A percentile compares a stretch with the other conserved stretches of the same genome.
Conservation (phyloP, 306 rosid species). For the Luffa acutangula region DNA sequence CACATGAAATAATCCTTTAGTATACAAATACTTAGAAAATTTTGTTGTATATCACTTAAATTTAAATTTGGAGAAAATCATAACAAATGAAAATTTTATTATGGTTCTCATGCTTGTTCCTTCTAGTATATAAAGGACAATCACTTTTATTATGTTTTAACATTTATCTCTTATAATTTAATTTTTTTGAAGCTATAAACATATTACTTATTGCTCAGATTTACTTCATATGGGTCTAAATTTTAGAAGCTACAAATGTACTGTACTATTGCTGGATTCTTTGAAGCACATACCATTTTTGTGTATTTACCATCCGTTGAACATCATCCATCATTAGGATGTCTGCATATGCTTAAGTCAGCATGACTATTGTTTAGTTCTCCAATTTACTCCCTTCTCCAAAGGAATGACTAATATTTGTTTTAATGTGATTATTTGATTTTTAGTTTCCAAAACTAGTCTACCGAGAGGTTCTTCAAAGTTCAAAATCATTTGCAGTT, state of each 20-base stretch:
- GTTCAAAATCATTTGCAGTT: conserved; percentile 44
- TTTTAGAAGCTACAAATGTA: neutral
- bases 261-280: neutral
- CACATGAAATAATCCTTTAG: too few species aligned
- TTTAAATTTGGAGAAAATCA: neutral
- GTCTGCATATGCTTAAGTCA: neutral
- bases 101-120: neutral
- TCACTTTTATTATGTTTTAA: neutral
- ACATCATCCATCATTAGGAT: neutral
- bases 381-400: neutral
- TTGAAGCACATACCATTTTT: neutral
- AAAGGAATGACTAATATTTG: neutral
- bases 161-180: neutral
- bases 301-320: neutral
- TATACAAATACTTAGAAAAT: too few species aligned
- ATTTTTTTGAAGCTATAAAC: neutral
- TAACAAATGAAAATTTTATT: neutral
- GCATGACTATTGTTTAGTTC: neutral
- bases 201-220: neutral
- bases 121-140: neutral
- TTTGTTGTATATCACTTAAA: too few species aligned
- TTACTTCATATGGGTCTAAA: neutral
- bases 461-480: conserved; percentile 42
- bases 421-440: neutral
- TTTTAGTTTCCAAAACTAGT: conserved; percentile 79